Evolutionary conservation across 441 rosid genomes (phyloP), one percentile per base, ranked within the genome.

Genomic region (Eutrema salsugineum): DNA sequence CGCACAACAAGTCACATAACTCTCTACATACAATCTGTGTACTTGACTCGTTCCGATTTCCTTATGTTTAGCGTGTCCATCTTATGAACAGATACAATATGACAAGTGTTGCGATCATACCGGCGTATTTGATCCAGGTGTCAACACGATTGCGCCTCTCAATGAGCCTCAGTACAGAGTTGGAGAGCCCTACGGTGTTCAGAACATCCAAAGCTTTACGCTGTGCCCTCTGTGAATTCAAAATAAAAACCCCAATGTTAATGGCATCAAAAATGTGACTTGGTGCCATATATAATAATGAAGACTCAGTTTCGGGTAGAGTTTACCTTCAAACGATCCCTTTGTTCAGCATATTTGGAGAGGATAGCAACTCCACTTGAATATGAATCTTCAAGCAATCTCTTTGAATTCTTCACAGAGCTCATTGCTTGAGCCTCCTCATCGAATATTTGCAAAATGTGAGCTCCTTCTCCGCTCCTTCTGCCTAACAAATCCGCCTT

Each of bases 361-460:
- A 96, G 94, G 48, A 91, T 88, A 9, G 98, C 94, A 22, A 91
- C 82, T 43, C 97, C 98, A 15, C 92, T 88, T 9, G 93, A 80
- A 58, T 78, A 87, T 4, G 97, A 86, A 46, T 96, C 98, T 85
- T 90, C 90, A 8, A 93, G 72, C 96, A 93, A 87, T 63, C 89
- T 83, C 51, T 90, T 87, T 1, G 99, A 91, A 69, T 88, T 93
- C 56, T 78, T 85, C 8, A 95, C 97, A 32, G 97, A 91, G 72
- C 77, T 87, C 96, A 87, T 91, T 8, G 97, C 97, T 81, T 93
- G 97, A n/a, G 97, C 90, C 79, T 96, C 97, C 3, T 91, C 99
- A 35, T 93, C 99, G 22, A 84, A 91, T 62, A 96, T 90, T 72
- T 92, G 88, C 88, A 93, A 70, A 50, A 90, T 82, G 80, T 93